Base-by-base conservation (phyloP, 164 flowering plant species). In the Taxillus chinensis region DNA sequence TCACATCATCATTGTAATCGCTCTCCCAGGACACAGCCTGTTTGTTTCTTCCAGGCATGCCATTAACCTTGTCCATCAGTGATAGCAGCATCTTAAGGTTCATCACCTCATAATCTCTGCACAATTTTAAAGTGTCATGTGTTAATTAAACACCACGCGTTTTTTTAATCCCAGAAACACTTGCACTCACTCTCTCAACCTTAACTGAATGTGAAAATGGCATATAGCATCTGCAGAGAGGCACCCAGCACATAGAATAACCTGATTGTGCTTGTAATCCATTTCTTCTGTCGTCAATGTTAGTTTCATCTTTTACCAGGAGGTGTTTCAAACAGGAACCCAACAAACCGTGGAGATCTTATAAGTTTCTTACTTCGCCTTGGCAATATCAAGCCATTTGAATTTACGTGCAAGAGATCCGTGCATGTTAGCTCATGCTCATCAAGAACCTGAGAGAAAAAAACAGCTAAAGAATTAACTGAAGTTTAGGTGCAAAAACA, bases 341-440 rank as follows among this genome's bases (percentile, higher is more conserved):
- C 27, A 27, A 27, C 27, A 27, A 27, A 27, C 27, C 27, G 27
- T 27, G 27, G 27, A 27, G 27, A 27, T 27, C 27, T 27, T 27
- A 12, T 4, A 54, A 41, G 12, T 63, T 56, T 55, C 96, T 86
- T 83, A 95, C 99, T 89, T 73, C 60, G 81, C 64, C 79, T 87
- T 64, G 98, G 83, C 75, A 91, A 68, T 71, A 83, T 75, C 66
- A 89, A 87, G 55, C 87, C 98, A 79, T 95, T 96, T 61, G 87
- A 81, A 51, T 82, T 79, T 63, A 89, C 81, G 73, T 84, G 83
- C 68, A 91, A 73, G 63, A 95, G 75, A 41, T 95, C 96, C 76
- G 70, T 16, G 74, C 99, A 95, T 16, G 78, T 76, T 41, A 95
- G 79, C 68, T 78, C 83, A 72, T 95, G 75, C 68, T 95, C 99